Evolutionary conservation across 2,329 filamentous ascomycete species (phyloP), one percentile per base, ranked within the genome.

Genomic region (Scedosporium minutisporum): DNA sequence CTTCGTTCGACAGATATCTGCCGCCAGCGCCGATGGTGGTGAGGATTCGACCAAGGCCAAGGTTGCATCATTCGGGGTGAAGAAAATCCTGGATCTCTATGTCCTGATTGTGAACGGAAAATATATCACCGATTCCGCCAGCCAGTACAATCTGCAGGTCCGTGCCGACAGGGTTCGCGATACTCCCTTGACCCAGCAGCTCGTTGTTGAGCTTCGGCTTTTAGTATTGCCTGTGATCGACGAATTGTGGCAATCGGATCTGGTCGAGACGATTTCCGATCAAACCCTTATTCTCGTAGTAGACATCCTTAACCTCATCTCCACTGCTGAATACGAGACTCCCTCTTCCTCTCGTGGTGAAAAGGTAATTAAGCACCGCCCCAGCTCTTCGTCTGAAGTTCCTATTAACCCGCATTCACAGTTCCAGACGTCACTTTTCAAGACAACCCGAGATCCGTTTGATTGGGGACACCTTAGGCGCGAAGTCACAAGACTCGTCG

Each of bases 41-140:
- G 78, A 80, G 23, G 81, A 82, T 62, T 70, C 74, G 1, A 76
- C 75, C 1, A 78, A 75, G 65, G 70, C 76, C 29, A 80, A 80
- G 65, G 76, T 84, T 57, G 80, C 83, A 5, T 77, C 77, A 1
- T 77, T 82, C 48, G 83, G 82, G 12, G 84, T 96, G 67, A 92
- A 90, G 72, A 91, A 93, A 67, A 91, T 97, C 38, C 80, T 99
- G 29, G 87, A 89, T 33, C 82, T 97, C 62, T 97, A 95, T 71
- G 78, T 84, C 2, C 81, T 91, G 64, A 80, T 97, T 33, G 87
- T 88, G 61, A 89, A 87, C 64, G 85, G 87, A 9, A 96, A 95
- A 74, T 85, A 87, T 66, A 85, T 97, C 61, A 81, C 82, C n/a
- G 93, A 97, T 42, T 88, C 93, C 1, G 77, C 81, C 38, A 86